Base-by-base conservation (phyloP, 148 eudicot genomes). In the Pharnaceum exiguum region DNA sequence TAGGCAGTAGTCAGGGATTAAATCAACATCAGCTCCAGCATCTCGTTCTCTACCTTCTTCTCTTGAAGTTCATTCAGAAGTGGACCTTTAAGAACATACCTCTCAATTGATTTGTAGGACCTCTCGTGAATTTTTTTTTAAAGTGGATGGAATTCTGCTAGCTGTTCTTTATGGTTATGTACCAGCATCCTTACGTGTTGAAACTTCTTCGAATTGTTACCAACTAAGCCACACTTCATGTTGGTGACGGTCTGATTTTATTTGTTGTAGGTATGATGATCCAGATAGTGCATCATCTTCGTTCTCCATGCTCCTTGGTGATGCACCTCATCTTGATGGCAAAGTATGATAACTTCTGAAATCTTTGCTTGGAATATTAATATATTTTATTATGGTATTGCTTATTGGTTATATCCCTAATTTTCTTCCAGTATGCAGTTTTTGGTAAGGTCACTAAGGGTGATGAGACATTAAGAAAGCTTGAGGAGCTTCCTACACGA, bases 251-350 rank as follows among this genome's bases (percentile, higher is more conserved):
- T 11, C 7, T 42, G 13, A 12, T 11, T n/a, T 10, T 11, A 27
- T 21, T 23, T 42, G 10, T 17, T 72, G 47, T 38, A 93, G 98
- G 72, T 75, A 75, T 65, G 71, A 80, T 58, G 98, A 93, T 60
- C 98, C 96, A 71, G 72, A 93, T 79, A 93, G 98, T 76, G 98
- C 78, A 61, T 60, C 71, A 38, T 88, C 98, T 60, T 91, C 98
- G 46, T 91, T 91, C 59, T 93, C 95, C 27, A 85, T 93, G 39
- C 98, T 93, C 69, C 95, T 93, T 30, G 96, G 96, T 59, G 77
- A 93, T 72, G 96, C 98, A 22, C 96, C 96, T 68, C 98, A 93
- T 67, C 95, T 88, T 71, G 95, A 93, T 76, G 81, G 78, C 58
- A 62, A 81, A 77, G 98, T 87, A 70, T 66, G 77, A 13, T 75